Base-by-base conservation (phyloP, 495 filamentous ascomycete species). In the Annulohypoxylon moriforme region DNA sequence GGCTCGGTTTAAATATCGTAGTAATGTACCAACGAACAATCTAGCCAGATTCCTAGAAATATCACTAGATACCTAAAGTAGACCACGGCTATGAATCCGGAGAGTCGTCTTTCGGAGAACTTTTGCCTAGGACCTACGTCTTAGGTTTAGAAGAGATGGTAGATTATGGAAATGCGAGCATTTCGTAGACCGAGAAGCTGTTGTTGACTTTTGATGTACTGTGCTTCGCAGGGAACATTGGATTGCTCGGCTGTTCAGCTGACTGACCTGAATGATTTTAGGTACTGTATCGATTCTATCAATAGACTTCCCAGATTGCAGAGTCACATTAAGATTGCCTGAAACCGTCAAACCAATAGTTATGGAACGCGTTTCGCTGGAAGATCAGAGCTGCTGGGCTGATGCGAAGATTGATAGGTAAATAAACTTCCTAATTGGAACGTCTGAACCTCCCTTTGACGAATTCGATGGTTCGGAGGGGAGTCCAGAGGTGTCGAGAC, bases 221-320 rank as follows among this genome's bases (percentile, higher is more conserved):
- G 18, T 42, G 34, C 33, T 38, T 47, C 24, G 61, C 50, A 64
- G 34, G 61, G 61, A 38, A 34, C 13, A 13, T 38, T 9, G 34
- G 8, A 38, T 47, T 34, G 2, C 25, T 42, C 24, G n/a, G n/a
- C n/a, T n/a, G n/a, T n/a, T n/a, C n/a, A n/a, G n/a, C n/a, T n/a
- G n/a, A n/a, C n/a, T n/a, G n/a, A 25, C 33, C 20, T 38, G 34
- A 34, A 2, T 11, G 34, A 16, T 33, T 33, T 57, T 22, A 57
- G 53, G 34, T 57, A 40, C 36, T 22, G 29, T 8, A 33, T 55
- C 8, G 31, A 18, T 14, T n/a, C 52, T 18, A 52, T 52, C 25
- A 22, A 25, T 14, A 29, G 16, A 24, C 20, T 24, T 25, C 20
- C 20, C 24, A 49, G 36, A 14, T 22, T 16, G 18, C n/a, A 57